Base-by-base conservation (phyloP, 768 basidiomycete genomes). In the Lactifluus subvellereus region DNA sequence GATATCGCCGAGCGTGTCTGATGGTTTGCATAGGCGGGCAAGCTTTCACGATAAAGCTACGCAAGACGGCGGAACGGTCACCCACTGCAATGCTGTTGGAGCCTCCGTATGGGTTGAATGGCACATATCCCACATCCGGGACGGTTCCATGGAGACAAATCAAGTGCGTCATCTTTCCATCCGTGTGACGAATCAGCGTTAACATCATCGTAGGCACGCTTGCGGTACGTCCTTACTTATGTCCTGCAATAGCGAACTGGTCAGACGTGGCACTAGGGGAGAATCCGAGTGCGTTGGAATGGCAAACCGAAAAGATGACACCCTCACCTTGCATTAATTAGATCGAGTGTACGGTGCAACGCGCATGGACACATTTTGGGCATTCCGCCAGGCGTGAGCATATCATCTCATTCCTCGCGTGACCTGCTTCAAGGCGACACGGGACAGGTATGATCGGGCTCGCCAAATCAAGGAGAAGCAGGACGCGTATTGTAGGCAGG, bases 21-120 rank as follows among this genome's bases (percentile, higher is more conserved):
- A 48, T 27, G 1, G 47, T 13, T 48, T 63, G 82, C 77, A 56
- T 69, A 80, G 88, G 87, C 54, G 89, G 89, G 0, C 88, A 89
- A 70, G 90, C 85, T 0, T 88, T 84, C 72, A 80, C 84, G 30
- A 87, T 94, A 67, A 95, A 94, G 74, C 81, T 90, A 30, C 83
- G 92, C n/a, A 80, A 81, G 59, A 91, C 91, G 0, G 69, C 75
- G 3, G 89, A 90, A 65, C 83, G 85, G 49, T 86, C 87, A 0
- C 80, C 91, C 1, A 81, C 83, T 6, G 84, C 86, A 0, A 86
- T 89, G 85, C 75, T 91, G 13, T 74, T 95, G 30, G 91, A 94
- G 66, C 84, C 87, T 6, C 89, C 90, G 0, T 85, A 80, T 65
- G 77, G 79, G 37, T 77, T 88, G 61, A 82, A 88, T 68, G 71